Conservation (phyloP, 257 asterid genomes). For the Linderniella brevidens region DNA sequence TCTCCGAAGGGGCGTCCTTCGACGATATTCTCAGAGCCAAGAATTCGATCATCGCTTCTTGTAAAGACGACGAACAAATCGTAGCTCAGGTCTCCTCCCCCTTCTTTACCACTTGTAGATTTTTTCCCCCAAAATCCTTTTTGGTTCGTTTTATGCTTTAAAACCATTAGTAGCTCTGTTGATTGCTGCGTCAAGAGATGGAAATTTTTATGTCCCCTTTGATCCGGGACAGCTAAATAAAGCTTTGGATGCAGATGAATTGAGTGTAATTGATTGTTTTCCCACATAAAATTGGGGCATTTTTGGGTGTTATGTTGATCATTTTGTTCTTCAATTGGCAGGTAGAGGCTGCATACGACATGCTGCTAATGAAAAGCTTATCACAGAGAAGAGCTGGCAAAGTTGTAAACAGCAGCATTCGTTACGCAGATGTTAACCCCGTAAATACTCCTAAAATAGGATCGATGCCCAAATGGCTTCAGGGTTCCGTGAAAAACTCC, state of each 20-base stretch:
- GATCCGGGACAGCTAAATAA: no score
- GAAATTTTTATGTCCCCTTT: no score
- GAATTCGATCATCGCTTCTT: conserved; percentile 48
- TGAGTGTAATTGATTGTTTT: no score
- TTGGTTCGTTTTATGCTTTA: no score
- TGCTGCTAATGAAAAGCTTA: conserved; percentile 85
- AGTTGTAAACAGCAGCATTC: conserved; percentile 56
- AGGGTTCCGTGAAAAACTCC: conserved; percentile 32
- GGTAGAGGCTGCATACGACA: conserved; percentile 98
- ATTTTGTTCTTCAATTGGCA: conserved; percentile 13
- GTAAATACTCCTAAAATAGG: conserved; percentile 21
- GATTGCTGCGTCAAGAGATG: no score
- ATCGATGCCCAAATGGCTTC: conserved; percentile 84
- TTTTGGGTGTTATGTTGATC: no score
- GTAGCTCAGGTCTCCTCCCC: conserved; percentile 37
- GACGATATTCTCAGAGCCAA: conserved; percentile 93
- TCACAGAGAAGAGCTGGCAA: conserved; percentile 83
- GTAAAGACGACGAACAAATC: conserved; percentile 62
- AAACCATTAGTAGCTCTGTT: no score
- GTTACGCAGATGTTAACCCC: conserved; percentile 90
- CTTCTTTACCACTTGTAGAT: not conserved
- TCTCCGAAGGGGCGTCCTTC: conserved; percentile 79
- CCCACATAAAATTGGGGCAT: not conserved
- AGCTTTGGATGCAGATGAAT: no score
- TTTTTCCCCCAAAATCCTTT: not conserved